Evolutionary conservation across 2,329 filamentous ascomycete species (phyloP).

Genomic region (Aspergillus thermomutatus): DNA sequence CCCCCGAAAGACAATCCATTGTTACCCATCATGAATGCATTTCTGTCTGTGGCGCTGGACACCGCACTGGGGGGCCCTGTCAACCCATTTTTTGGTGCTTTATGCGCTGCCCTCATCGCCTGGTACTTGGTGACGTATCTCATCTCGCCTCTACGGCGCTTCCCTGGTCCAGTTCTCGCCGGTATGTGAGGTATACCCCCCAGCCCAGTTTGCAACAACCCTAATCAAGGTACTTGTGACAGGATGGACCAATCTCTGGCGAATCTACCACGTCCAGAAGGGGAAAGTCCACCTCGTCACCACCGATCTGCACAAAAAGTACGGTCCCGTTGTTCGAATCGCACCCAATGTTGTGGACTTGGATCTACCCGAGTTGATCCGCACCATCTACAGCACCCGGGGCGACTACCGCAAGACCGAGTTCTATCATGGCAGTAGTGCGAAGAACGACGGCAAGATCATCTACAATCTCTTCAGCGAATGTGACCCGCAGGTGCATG

Average conservation of each 20-base stretch:
- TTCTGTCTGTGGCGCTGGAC: background rate
- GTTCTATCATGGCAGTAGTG: slow-evolving; percentile 37
- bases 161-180: slow-evolving; percentile 20
- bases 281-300: slow-evolving; percentile 25
- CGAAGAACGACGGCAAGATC: slow-evolving; percentile 34
- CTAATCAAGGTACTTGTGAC: background rate
- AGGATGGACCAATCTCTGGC: slow-evolving; percentile 40
- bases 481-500: slow-evolving; percentile 31
- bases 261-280: slow-evolving; percentile 25
- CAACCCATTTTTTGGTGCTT: background rate
- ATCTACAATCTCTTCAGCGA: slow-evolving; percentile 40
- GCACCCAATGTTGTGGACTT: slow-evolving; percentile 40
- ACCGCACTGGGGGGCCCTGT: background rate
- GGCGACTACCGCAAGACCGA: slow-evolving; percentile 35
- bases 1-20: too few relatives aligned
- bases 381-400: slow-evolving; percentile 36
- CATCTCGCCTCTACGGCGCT: slow-evolving; percentile 13
- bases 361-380: slow-evolving; percentile 37
- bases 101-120: slow-evolving; percentile 4
- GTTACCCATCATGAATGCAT: background rate
- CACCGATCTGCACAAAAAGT: slow-evolving; percentile 30
- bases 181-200: slow-evolving; percentile 9
- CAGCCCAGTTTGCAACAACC: background rate
- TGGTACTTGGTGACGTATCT: slow-evolving; percentile 18
- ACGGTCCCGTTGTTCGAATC: slow-evolving; percentile 43